These are phyloP conservation scores for Stellera chamaejasme DNA, from an alignment of 345 rosid species.

Conservation along the genomic window DNA sequence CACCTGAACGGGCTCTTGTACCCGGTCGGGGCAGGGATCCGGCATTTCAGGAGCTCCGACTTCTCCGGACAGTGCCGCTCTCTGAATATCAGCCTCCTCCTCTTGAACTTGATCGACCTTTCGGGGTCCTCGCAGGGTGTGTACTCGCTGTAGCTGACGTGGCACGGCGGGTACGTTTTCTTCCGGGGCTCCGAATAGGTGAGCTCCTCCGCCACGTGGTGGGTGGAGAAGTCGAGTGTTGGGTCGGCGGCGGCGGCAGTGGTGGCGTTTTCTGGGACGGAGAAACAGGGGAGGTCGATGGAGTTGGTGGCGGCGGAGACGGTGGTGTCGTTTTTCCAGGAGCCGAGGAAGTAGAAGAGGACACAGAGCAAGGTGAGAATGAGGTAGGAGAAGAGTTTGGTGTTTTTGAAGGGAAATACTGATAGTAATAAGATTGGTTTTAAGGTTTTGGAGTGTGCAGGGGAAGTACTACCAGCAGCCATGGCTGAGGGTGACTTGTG, in stretches of 20 bases:
- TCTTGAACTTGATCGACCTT: constrained; percentile 26
- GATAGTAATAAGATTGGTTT: no score
- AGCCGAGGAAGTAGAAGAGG: constrained; percentile 34
- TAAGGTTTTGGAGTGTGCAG: no score
- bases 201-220: constrained; percentile 13
- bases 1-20: constrained; percentile 45
- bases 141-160: constrained; percentile 24
- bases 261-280: constrained; percentile 4
- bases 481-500: no score
- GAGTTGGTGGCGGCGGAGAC: background rate
- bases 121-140: constrained; percentile 37
- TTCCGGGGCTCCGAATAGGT: background rate
- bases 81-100: constrained; percentile 32
- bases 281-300: no score
- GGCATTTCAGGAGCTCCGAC: constrained; percentile 34
- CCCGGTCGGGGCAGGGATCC: constrained; percentile 48
- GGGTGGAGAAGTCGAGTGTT: constrained; percentile 28
- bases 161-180: constrained; percentile 23
- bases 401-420: constrained; percentile 13
- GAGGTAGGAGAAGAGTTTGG: constrained; percentile 9
- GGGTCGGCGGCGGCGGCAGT: background rate
- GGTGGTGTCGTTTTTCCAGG: constrained; percentile 17
- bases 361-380: constrained; percentile 31
- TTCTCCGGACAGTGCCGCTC: constrained; percentile 58
- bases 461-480: no score